Base-by-base conservation (phyloP, 1,139 yeast species). In the Candida sojae region DNA sequence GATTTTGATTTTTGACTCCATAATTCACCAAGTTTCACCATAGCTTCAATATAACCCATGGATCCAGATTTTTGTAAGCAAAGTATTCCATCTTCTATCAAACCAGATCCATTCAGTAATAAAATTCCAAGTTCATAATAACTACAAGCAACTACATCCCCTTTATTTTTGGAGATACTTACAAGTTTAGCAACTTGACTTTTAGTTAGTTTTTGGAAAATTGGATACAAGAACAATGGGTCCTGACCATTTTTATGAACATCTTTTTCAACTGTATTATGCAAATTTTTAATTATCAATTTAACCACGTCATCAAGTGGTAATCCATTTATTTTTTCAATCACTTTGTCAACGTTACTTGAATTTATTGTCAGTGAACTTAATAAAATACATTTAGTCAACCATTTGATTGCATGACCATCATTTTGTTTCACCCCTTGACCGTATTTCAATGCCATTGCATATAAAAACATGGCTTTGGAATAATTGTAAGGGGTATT, bases 11-110 rank as follows among this genome's bases (percentile, higher is more conserved):
- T 83, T 35, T 77, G 74, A 54, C 82, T 71, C 84, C 89, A 87
- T 12, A 87, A 66, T 43, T 81, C 83, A 1, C 95, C 96, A 38
- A 90, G 81, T 53, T 83, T 83, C 21, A 83, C 71, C 83, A 87
- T 81, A 0, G 92, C 85, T 53, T 84, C 86, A 1, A 80, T 74
- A 57, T 83, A 83, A 2, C 95, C 96, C 65, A 86, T 67, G 12
- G 83, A 72, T 0, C 85, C 93, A 2, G 92, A 84, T 59, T 83
- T 75, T 53, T 86, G 86, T 44, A 86, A 69, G 53, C 82, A 79
- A 51, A 73, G 73, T 37, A 88, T 68, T 0, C 90, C 95, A 57
- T 86, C 84, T 51, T 73, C 71, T 8, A 67, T 70, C 11, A 67
- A 67, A 0, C 91, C 91, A 79, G 80, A 76, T 3, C 88, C 90